Base-by-base conservation (phyloP, 352 stramenopile genomes). In the Aphanomyces invadans region DNA sequence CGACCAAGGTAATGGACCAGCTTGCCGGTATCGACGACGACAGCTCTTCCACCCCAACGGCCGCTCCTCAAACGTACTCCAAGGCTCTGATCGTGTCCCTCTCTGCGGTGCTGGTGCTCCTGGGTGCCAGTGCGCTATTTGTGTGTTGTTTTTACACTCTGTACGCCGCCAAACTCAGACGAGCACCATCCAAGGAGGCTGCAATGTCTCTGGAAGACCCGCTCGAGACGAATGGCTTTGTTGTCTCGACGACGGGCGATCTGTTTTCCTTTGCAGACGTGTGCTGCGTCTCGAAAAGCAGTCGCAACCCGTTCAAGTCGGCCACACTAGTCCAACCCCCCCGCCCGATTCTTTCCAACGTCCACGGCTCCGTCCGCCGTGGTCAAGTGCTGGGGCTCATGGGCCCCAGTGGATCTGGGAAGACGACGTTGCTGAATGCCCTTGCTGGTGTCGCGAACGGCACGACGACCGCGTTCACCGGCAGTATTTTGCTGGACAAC, bases 371-470 rank as follows among this genome's bases (percentile, higher is more conserved):
- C 21, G 78, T 81, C 0, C 70, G 73, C 23, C 78, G 79, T 10
- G 83, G 83, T 42, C 71, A 87, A 53, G 80, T 92, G 28, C 67
- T 92, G 4, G 83, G 80, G 0, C 68, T 95, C 23, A 57, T 95
- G 31, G 86, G 86, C 2, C 86, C 86, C 0, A 90, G 79, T 48
- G 86, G 86, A 12, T 89, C 83, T 0, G 86, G 86, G 26, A 95
- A 95, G 65, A 95, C 86, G 39, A 95, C 81, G 59, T 59, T 95
- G 28, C 44, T 92, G 33, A 95, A 91, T 71, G 83, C 80, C 2
- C 70, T 95, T 0, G 82, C 83, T 0, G 79, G 79, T 0, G 81
- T 90, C 28, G 77, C 89, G 55, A 90, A 89, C 61, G 86, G 82
- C 19, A 71, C 65, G n/a, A n/a, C n/a, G 25, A 78, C 72, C 17